Base-by-base conservation (phyloP, 2,329 filamentous ascomycete species). In the Colletotrichum sp. region DNA sequence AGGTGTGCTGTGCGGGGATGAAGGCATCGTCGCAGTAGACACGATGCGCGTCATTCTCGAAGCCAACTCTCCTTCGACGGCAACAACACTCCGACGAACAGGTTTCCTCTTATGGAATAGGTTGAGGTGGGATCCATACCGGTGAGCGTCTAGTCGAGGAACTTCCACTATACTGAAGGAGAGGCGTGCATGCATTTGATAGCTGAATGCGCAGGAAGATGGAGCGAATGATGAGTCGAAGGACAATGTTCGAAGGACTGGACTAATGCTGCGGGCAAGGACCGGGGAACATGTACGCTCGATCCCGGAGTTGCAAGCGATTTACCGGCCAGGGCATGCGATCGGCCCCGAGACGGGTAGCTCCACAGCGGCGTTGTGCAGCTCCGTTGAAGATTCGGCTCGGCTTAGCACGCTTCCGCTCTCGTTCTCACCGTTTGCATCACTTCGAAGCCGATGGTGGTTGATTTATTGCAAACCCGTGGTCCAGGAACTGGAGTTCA, bases 391-490 rank as follows among this genome's bases (percentile, higher is more conserved):
- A 48, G 43, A 48, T 21, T 48, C 18, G 18, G 43, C 5, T 12
- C 18, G 43, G 43, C 18, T 12, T n/a, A 48, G 18, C 43, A 48
- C 43, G 18, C 18, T 48, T 48, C 43, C 18, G 43, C 43, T 21
- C 43, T 13, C 18, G 5, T 48, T 21, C 43, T 48, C 43, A 4
- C 18, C 18, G 3, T 48, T 43, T 48, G 2, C 5, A 12, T 48
- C 38, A 43, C 8, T 43, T 43, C 16, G 18, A n/a, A 48, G 38
- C 9, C 9, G 18, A 2, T 48, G 38, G 18, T 18, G 5, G 18
- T 12, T 12, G 0, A 21, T 0, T 48, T 12, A 48, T 48, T 21
- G 43, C 43, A 13, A 0, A 48, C 43, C 9, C 0, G 9, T 48
- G 18, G 0, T 48, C 5, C 6, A 10, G n/a, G n/a, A n/a, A n/a